Conservation (phyloP, 2,329 filamentous ascomycete species). For the Graphilbum sp. region DNA sequence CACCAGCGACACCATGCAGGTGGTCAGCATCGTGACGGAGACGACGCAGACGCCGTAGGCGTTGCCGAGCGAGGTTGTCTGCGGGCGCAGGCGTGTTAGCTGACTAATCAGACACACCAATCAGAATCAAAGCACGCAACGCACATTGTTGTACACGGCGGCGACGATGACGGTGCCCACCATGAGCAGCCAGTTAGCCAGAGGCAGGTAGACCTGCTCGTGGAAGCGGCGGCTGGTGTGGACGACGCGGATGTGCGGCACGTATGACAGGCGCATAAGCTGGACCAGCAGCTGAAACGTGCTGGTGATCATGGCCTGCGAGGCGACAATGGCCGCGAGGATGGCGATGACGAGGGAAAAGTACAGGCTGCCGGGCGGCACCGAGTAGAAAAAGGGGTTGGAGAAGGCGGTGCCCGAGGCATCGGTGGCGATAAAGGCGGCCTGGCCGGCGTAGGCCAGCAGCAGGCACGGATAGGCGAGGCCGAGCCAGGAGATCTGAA, state of each 20-base stretch:
- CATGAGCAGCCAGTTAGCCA: constrained; percentile 65
- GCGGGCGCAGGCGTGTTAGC: no score
- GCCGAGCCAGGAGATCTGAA: constrained; percentile 57
- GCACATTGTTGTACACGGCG: constrained; percentile 53
- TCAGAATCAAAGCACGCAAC: no score
- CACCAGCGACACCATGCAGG: constrained; percentile 55
- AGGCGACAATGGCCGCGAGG: constrained; percentile 57
- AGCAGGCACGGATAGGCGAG: constrained; percentile 51
- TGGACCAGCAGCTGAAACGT: constrained; percentile 55
- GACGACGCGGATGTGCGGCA: constrained; percentile 57
- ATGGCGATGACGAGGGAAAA: constrained; percentile 50
- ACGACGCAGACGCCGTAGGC: constrained; percentile 71
- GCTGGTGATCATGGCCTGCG: constrained; percentile 63
- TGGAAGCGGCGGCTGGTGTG: constrained; percentile 57
- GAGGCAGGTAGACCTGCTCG: constrained; percentile 60
- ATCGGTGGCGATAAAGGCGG: constrained; percentile 48
- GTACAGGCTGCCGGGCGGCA: constrained; percentile 51
- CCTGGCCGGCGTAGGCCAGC: constrained; percentile 55
- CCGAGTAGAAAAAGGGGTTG: constrained; percentile 60
- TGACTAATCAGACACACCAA: no score
- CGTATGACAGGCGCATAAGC: constrained; percentile 55
- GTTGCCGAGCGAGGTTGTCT: constrained; percentile 53
- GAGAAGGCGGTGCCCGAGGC: constrained; percentile 39
- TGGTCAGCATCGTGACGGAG: constrained; percentile 64
- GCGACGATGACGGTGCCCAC: constrained; percentile 60